Conservation (phyloP, 2,329 filamentous ascomycete genomes). For the Thielaviopsis populi region DNA sequence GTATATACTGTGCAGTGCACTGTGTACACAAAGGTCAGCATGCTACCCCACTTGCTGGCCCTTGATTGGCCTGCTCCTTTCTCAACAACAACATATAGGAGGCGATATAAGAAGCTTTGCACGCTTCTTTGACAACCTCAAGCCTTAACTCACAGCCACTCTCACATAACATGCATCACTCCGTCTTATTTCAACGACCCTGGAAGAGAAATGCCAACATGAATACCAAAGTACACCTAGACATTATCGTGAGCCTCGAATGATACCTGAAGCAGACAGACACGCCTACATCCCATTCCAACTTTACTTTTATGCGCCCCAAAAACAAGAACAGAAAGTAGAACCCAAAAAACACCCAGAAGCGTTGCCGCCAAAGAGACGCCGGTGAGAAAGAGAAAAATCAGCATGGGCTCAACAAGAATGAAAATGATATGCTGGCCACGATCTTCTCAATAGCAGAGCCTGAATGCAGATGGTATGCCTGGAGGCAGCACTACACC, state of each 20-base stretch:
- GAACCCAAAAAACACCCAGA: conserved; percentile 11
- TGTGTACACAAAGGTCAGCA: neutral
- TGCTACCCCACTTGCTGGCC: neutral
- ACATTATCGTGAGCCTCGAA: conserved; percentile 5
- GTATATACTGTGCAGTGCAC: neutral
- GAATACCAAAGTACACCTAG: conserved; percentile 1
- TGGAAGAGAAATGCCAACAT: conserved; percentile 28
- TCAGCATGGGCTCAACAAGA: neutral
- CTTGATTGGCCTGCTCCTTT: neutral
- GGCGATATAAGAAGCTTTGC: neutral
- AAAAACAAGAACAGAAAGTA: conserved; percentile 11
- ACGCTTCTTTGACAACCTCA: too few species aligned
- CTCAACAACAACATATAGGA: neutral
- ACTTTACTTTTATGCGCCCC: conserved; percentile 10
- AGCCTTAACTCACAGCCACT: too few species aligned
- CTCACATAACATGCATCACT: conserved; percentile 30
- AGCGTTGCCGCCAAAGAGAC: neutral
- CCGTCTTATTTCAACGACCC: conserved; percentile 26
- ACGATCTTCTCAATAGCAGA: neutral
- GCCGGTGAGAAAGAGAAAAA: too few species aligned
- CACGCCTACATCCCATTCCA: conserved; percentile 22
- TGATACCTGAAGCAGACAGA: conserved; percentile 14
- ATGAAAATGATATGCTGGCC: neutral
- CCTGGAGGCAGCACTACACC: neutral
- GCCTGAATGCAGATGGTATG: neutral